A percentile compares a stretch with the other conserved stretches of the same genome.
These are phyloP conservation scores for Tricholoma furcatifolium DNA, from an alignment of 768 basidiomycete genomes.

Conservation along the genomic window DNA sequence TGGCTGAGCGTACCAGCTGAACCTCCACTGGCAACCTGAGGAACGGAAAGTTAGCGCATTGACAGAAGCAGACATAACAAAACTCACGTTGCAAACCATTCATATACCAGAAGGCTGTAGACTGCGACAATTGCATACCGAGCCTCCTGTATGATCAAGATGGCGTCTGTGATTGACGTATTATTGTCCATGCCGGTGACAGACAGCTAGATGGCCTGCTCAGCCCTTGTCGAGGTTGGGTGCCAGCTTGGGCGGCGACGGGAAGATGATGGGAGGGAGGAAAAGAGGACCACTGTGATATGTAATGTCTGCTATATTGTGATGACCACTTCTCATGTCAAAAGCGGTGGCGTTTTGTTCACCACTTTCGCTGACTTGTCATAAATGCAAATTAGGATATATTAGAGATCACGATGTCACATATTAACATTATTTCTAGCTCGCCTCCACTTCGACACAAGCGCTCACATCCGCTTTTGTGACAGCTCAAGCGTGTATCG, in stretches of 20 bases:
- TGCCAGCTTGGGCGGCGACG: constrained; percentile 9
- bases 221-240: constrained; percentile 1
- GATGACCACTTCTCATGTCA: constrained; percentile 16
- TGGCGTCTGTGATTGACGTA: constrained; percentile 3
- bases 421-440: background rate
- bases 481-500: too few species aligned
- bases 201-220: constrained; percentile 7
- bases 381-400: constrained; percentile 8
- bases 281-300: background rate
- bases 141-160: constrained; percentile 19
- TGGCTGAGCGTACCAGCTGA: constrained; percentile 27
- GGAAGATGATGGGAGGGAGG: background rate
- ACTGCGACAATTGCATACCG: constrained; percentile 34
- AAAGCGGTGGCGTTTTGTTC: constrained; percentile 5
- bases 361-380: background rate
- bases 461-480: background rate
- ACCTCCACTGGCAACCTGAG: constrained; percentile 30
- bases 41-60: background rate
- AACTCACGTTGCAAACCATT: constrained; percentile 37
- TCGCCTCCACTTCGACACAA: background rate
- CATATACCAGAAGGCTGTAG: constrained; percentile 31
- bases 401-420: constrained; percentile 9
- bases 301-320: constrained; percentile 5
- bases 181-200: constrained; percentile 10
- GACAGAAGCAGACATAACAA: background rate